phyloP scores from a whole-genome alignment of 2,329 filamentous ascomycete genomes.

The Bimuria novae-zelandiae region DNA sequence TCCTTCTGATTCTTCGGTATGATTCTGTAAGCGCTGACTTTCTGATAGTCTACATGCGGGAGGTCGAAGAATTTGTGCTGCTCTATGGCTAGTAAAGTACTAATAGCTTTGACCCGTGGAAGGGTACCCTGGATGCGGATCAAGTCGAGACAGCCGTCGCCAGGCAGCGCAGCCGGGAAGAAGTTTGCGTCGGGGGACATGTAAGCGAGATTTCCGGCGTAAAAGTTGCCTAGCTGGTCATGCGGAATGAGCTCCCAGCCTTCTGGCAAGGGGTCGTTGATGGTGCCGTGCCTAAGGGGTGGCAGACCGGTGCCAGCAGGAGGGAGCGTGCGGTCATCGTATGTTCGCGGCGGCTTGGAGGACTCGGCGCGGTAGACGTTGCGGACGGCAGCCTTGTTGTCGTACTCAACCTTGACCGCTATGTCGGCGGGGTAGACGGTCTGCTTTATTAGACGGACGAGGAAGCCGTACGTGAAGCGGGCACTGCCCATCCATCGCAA shows the following conservation, averaged over 20 bases:
- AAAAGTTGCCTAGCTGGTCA: conserved; percentile 87
- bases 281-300: conserved; percentile 75
- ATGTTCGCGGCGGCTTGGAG: conserved; percentile 25
- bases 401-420: conserved; percentile 80
- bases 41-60: conserved; percentile 76
- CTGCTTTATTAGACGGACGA: conserved; percentile 75
- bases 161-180: conserved; percentile 80
- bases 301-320: conserved; percentile 60
- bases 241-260: conserved; percentile 76
- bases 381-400: conserved; percentile 74
- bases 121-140: conserved; percentile 80
- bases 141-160: conserved; percentile 85
- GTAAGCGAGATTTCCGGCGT: conserved; percentile 91
- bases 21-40: conserved; percentile 85
- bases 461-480: conserved; percentile 83
- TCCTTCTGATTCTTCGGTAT: conserved; percentile 65
- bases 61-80: conserved; percentile 79
- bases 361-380: conserved; percentile 64
- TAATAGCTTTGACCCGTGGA: conserved; percentile 66
- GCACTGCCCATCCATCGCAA: conserved; percentile 89
- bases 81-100: conserved; percentile 73
- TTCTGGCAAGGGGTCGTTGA: conserved; percentile 74
- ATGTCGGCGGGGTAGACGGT: conserved; percentile 88
- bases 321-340: conserved; percentile 31
- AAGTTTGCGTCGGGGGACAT: conserved; percentile 88